A percentile compares a stretch with the other conserved stretches of the same genome.
Evolutionary conservation across 2,329 filamentous ascomycete species (phyloP).

Genomic region (Fusarium nanum): DNA sequence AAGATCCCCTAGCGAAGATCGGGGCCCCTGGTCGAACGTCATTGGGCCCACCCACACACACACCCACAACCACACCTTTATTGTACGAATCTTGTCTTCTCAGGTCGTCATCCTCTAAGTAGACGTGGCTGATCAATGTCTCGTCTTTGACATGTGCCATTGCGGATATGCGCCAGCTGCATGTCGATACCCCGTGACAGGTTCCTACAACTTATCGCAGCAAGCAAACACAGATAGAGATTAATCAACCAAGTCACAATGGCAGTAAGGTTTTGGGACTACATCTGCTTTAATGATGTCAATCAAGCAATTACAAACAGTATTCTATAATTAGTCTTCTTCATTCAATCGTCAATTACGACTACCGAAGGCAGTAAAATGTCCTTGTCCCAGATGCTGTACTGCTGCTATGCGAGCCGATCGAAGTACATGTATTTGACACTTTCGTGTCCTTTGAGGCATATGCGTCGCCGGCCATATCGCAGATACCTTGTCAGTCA

Average conservation of each 20-base stretch:
- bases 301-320: not conserved
- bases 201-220: not conserved
- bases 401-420: constrained; percentile 4
- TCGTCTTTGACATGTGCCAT: constrained; percentile 24
- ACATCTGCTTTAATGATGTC: not conserved
- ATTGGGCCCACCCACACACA: constrained; percentile 29
- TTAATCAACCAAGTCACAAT: not conserved
- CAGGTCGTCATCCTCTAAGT: constrained; percentile 3
- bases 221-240: not conserved
- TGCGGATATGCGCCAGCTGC: not conserved
- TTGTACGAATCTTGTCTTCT: not conserved
- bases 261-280: not conserved
- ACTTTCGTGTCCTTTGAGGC: constrained; percentile 9
- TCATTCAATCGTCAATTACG: not conserved
- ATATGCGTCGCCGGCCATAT: constrained; percentile 13
- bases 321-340: not conserved
- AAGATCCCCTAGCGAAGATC: constrained; percentile 10
- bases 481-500: constrained; percentile 34
- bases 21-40: constrained; percentile 32
- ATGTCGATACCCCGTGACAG: not conserved
- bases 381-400: constrained; percentile 14
- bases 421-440: constrained; percentile 12
- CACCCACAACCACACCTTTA: not conserved
- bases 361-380: not conserved
- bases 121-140: constrained; percentile 13